Evolutionary conservation across 139 green algal genomes (phyloP).

Genomic region (Coelastrella sp.): DNA sequence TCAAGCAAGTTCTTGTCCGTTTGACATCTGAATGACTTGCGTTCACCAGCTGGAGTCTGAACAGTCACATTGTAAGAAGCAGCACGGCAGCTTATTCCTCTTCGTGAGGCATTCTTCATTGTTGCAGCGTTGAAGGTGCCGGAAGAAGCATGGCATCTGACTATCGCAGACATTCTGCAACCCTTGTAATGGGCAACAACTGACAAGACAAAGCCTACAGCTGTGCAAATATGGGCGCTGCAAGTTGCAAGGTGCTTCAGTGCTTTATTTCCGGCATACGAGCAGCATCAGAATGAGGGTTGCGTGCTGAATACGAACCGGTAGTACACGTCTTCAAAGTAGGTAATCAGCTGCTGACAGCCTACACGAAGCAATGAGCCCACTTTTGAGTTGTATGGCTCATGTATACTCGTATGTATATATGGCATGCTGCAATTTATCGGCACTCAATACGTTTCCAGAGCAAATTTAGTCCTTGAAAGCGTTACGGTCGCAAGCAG

Average conservation of each 20-base stretch:
- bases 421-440: no score
- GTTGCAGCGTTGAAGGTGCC: background rate
- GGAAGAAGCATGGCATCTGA: constrained; percentile 12
- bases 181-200: background rate
- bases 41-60: constrained; percentile 11
- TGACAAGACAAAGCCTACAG: background rate
- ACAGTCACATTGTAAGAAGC: constrained; percentile 13
- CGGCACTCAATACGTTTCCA: no score
- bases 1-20: constrained; percentile 29
- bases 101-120: background rate
- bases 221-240: background rate
- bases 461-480: no score
- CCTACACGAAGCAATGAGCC: no score
- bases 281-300: background rate
- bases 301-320: background rate
- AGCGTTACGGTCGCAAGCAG: no score
- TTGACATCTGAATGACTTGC: constrained; percentile 7
- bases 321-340: background rate
- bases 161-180: constrained; percentile 14
- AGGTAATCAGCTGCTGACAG: no score
- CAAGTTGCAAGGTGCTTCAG: background rate
- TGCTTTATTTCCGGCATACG: background rate
- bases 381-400: no score
- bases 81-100: background rate
- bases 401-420: no score